phyloP scores from a whole-genome alignment of 179 eudicot species.

The Sideroxylon spinosum region DNA sequence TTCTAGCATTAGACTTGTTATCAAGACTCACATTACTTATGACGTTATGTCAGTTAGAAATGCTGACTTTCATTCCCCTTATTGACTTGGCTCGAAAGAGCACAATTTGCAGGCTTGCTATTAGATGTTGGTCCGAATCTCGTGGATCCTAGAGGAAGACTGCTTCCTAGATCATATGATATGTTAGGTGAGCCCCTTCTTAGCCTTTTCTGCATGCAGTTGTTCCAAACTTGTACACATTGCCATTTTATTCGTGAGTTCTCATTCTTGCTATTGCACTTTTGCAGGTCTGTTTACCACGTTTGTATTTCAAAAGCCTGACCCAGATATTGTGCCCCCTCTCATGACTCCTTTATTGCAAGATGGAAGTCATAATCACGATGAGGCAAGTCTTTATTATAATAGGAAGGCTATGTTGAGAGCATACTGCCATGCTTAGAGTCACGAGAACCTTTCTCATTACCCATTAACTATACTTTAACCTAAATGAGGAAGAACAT shows the following conservation, averaged over 20 bases:
- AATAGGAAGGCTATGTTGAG: background rate
- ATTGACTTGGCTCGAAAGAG: conserved; percentile 39
- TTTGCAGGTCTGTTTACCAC: conserved; percentile 79
- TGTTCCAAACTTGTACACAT: background rate
- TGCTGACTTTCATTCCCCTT: conserved; percentile 13
- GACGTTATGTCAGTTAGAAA: background rate
- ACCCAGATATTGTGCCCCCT: conserved; percentile 85
- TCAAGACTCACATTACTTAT: background rate
- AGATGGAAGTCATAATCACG: conserved; percentile 49
- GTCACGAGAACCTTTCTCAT: background rate
- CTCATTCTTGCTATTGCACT: conserved; percentile 1
- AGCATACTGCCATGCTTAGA: background rate
- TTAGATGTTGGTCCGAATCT: conserved; percentile 70
- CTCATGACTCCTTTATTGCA: conserved; percentile 73
- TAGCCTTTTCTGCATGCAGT: conserved; percentile 4
- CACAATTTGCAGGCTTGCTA: conserved; percentile 79
- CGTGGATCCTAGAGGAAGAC: conserved; percentile 89
- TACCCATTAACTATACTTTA: background rate
- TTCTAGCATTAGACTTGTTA: background rate
- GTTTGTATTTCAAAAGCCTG: conserved; percentile 90
- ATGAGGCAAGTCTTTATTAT: conserved; percentile 64
- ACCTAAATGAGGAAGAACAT: background rate
- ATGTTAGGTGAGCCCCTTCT: conserved; percentile 54
- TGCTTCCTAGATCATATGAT: conserved; percentile 78
- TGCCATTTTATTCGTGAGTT: background rate